Percentiles rank a stretch among this genome's conserved stretches.
Evolutionary conservation across 2,329 filamentous ascomycete genomes (phyloP).

Genomic region (Talaromyces sp.): DNA sequence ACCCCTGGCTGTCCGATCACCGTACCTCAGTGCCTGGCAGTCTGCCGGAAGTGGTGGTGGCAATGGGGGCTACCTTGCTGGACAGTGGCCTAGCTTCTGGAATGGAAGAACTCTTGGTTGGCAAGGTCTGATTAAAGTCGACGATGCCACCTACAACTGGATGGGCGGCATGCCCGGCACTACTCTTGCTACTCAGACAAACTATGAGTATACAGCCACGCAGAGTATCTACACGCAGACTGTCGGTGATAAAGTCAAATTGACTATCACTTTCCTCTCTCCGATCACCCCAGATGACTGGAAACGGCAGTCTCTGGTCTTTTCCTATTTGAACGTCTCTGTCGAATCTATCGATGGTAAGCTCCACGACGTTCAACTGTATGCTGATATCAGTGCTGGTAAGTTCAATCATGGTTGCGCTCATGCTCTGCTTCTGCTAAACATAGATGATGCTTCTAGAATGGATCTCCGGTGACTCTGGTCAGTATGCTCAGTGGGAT

Average conservation of each 20-base stretch:
- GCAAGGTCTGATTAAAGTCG: conserved; percentile 65
- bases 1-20: conserved; percentile 67
- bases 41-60: conserved; percentile 56
- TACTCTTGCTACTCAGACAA: conserved; percentile 48
- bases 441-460: conserved; percentile 43
- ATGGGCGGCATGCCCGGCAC: conserved; percentile 51
- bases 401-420: conserved; percentile 23
- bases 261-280: conserved; percentile 67
- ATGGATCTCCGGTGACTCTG: conserved; percentile 63
- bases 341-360: conserved; percentile 58
- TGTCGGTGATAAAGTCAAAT: conserved; percentile 54
- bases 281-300: conserved; percentile 65
- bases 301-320: conserved; percentile 61
- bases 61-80: conserved; percentile 62
- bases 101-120: conserved; percentile 57
- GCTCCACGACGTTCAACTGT: conserved; percentile 62
- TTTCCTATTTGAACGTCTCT: conserved; percentile 63
- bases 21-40: conserved; percentile 69
- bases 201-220: conserved; percentile 66
- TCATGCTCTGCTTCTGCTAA: background rate
- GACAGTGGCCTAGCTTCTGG: conserved; percentile 66
- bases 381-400: conserved; percentile 67
- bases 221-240: conserved; percentile 64
- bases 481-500: conserved; percentile 57
- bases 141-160: conserved; percentile 60